Base-by-base conservation (phyloP, 1,139 yeast genomes). In the Pichia sp. region DNA sequence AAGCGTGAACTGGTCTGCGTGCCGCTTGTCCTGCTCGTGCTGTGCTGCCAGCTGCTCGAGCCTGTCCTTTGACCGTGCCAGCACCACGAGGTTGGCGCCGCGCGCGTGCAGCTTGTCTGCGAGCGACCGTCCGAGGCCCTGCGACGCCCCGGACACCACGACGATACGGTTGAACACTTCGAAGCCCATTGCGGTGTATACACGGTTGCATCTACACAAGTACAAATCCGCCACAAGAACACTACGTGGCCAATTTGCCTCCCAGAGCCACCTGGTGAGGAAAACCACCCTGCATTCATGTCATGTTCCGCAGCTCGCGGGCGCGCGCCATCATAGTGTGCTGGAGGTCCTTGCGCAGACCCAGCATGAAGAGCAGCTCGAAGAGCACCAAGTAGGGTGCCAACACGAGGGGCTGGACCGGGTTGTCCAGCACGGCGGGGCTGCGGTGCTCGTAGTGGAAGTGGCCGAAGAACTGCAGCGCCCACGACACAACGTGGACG, bases 111-210 rank as follows among this genome's bases (percentile, higher is more conserved):
- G 38, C 58, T 80, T 75, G 44, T 74, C 72, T 0, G 96, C 96
- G 54, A 95, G 69, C 49, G 88, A 87, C 1, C 83, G 84, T 0
- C 99, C 99, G 1, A 93, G 74, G 0, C 99, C 99, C 65, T 93
- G 99, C 0, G 98, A 90, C 0, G 93, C 99, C 1, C 99, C 99
- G 0, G 96, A 81, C 19, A 95, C 78, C n/a, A 93, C 77, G 1
- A 88, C 92, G 1, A 81, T 68, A 69, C 85, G 84, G 29, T 80
- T 81, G 66, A 61, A 63, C 7, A 74, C 70, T 62, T 57, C 66
- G 56, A 70, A 64, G 3, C 58, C 40, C 48, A 50, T 52, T 26
- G 29, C 29, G 29, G 29, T 26, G 29, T 26, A 4, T 26, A 26
- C 5, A 26, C 29, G 29, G 26, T 23, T 23, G 26, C 26, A 23